Percentiles rank a stretch among this genome's conserved stretches.
Conservation (phyloP, 805 yeast genomes). For the Hanseniaspora pseudoguilliermondii region DNA sequence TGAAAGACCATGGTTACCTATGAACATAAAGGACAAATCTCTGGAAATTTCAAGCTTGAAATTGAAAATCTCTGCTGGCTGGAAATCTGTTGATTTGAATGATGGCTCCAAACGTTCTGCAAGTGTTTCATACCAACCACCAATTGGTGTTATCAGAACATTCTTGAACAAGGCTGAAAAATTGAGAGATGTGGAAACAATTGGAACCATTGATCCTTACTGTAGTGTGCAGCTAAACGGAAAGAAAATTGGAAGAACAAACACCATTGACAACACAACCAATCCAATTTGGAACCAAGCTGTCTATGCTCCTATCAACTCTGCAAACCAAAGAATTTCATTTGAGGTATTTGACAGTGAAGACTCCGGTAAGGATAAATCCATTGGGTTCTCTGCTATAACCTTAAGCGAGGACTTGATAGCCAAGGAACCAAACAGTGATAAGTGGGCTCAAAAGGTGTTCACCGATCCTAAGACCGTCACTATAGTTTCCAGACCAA, state of each 20-base stretch:
- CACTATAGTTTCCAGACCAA: conserved; percentile 48
- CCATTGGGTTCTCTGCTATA: conserved; percentile 71
- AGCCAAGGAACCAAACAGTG: conserved; percentile 42
- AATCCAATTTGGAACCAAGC: conserved; percentile 80
- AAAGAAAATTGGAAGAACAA: conserved; percentile 63
- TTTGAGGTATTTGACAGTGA: conserved; percentile 90
- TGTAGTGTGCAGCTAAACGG: conserved; percentile 69
- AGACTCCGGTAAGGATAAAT: conserved; percentile 62
- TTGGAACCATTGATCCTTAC: conserved; percentile 91
- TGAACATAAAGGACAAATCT: conserved; percentile 30
- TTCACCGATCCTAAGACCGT: conserved; percentile 47
- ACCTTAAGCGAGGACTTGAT: conserved; percentile 49
- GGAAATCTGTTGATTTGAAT: conserved; percentile 75
- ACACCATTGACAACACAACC: conserved; percentile 48
- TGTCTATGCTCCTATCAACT: conserved; percentile 67
- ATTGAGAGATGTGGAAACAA: conserved; percentile 69
- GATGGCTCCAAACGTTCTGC: conserved; percentile 41
- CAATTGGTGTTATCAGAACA: conserved; percentile 82
- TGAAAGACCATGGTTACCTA: conserved; percentile 64
- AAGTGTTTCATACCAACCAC: conserved; percentile 76
- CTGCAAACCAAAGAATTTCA: conserved; percentile 68
- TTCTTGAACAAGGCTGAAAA: conserved; percentile 56
- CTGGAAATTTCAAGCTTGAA: conserved; percentile 48
- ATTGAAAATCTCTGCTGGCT: conserved; percentile 50
- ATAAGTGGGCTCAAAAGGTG: conserved; percentile 44